Evolutionary conservation across 768 basidiomycete genomes (phyloP).

Genomic region (Serpula lacrymans): DNA sequence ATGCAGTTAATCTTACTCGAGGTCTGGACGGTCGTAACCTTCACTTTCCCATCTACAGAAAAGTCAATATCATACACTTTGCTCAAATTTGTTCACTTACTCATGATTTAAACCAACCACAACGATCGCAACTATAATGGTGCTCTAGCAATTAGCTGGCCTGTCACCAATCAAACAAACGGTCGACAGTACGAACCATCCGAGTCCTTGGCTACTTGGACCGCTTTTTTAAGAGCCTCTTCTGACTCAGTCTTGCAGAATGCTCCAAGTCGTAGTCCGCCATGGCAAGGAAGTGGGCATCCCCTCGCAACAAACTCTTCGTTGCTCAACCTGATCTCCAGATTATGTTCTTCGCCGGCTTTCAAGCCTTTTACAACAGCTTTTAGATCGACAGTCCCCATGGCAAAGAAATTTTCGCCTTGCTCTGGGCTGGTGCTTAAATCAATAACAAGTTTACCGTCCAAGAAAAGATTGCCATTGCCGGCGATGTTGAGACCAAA

Average conservation of each 20-base stretch:
- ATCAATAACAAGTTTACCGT: slow-evolving; percentile 44
- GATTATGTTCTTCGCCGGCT: slow-evolving; percentile 37
- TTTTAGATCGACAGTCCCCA: slow-evolving; percentile 39
- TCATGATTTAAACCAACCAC: slow-evolving; percentile 57
- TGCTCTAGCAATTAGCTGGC: background rate
- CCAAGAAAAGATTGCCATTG: slow-evolving; percentile 48
- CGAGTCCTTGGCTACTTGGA: slow-evolving; percentile 21
- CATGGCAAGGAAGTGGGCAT: slow-evolving; percentile 39
- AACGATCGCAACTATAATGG: slow-evolving; percentile 37
- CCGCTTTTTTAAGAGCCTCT: slow-evolving; percentile 38
- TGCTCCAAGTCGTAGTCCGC: slow-evolving; percentile 37
- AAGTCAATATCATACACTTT: background rate
- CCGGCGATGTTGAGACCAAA: slow-evolving; percentile 45
- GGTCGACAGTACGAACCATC: slow-evolving; percentile 24
- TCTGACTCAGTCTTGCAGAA: slow-evolving; percentile 32
- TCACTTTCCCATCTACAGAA: slow-evolving; percentile 48
- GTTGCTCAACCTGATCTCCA: slow-evolving; percentile 28
- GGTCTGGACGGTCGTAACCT: slow-evolving; percentile 51
- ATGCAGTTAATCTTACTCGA: slow-evolving; percentile 32
- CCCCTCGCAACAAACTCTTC: slow-evolving; percentile 19
- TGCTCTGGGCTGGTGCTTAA: slow-evolving; percentile 35
- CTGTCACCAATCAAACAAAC: background rate
- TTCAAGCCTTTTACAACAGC: slow-evolving; percentile 35
- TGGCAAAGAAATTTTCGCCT: slow-evolving; percentile 41
- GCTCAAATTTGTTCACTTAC: slow-evolving; percentile 28